Base-by-base conservation (phyloP, 352 stramenopile species). In the Hyphochytrium catenoides region DNA sequence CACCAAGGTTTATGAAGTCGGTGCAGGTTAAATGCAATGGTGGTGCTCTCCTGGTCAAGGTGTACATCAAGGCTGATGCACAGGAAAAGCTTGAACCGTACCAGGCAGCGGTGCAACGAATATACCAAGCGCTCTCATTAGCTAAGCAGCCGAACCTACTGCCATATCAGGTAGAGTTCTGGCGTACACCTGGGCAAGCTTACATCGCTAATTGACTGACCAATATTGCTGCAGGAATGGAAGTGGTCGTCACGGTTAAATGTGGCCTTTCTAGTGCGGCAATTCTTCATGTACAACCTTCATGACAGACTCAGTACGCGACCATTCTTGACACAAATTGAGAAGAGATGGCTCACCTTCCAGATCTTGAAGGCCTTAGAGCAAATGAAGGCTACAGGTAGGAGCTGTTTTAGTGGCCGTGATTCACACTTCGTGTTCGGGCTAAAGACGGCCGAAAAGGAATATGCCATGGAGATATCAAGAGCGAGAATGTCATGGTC, bases 341-440 rank as follows among this genome's bases (percentile, higher is more conserved):
- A 97, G 60, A 95, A 95, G 56, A 83, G 89, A 23, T 98, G 85
- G 83, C 89, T 98, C 27, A 64, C 77, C 4, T 95, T 93, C 56
- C 91, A 97, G 54, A 63, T 98, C 34, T 47, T 98, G 2, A 55
- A 70, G 31, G 85, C 87, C 12, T 51, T 97, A 7, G 74, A 93
- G 40, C 73, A 92, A 46, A 77, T 82, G n/a, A n/a, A n/a, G n/a
- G n/a, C n/a, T n/a, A n/a, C n/a, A n/a, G n/a, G n/a, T n/a, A n/a
- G n/a, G n/a, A n/a, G n/a, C n/a, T n/a, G n/a, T n/a, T n/a, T n/a
- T n/a, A n/a, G n/a, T n/a, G n/a, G n/a, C n/a, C n/a, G n/a, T n/a
- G n/a, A n/a, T n/a, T n/a, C n/a, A n/a, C n/a, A n/a, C n/a, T n/a
- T n/a, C n/a, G n/a, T n/a, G n/a, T n/a, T n/a, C n/a, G n/a, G n/a